Percentiles rank a stretch among this genome's conserved stretches.
Conservation (phyloP, 1,284 basidiomycete genomes). For the Mycena sp. region DNA sequence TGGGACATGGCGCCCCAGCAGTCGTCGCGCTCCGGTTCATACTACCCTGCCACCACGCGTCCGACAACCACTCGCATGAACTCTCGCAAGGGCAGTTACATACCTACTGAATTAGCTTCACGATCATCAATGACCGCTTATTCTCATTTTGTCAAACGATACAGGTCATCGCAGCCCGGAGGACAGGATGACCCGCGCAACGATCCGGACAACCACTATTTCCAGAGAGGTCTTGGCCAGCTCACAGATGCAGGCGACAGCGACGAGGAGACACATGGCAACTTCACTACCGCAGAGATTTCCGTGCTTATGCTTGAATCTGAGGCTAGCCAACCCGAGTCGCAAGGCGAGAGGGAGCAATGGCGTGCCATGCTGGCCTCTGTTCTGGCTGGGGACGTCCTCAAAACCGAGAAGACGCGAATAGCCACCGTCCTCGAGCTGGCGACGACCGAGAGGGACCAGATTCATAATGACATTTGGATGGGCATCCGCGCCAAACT, state of each 20-base stretch:
- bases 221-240: conserved; percentile 75
- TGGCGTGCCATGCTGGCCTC: conserved; percentile 96
- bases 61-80: conserved; percentile 9
- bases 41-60: conserved; percentile 35
- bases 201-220: conserved; percentile 80
- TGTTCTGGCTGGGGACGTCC: conserved; percentile 91
- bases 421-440: conserved; percentile 80
- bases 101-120: conserved; percentile 14
- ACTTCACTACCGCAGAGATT: conserved; percentile 41
- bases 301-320: conserved; percentile 65
- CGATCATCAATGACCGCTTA: conserved; percentile 47
- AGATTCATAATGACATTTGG: conserved; percentile 81
- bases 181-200: conserved; percentile 72
- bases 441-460: conserved; percentile 75
- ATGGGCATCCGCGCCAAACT: conserved; percentile 90
- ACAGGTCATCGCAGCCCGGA: conserved; percentile 62
- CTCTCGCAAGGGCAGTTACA: conserved; percentile 14
- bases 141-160: conserved; percentile 79
- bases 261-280: conserved; percentile 70
- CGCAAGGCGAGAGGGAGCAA: conserved; percentile 86
- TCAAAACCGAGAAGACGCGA: conserved; percentile 92
- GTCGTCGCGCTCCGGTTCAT: conserved; percentile 41
- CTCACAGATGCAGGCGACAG: conserved; percentile 78
- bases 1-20: conserved; percentile 36
- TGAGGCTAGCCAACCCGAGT: conserved; percentile 69